Evolutionary conservation across 2,329 filamentous ascomycete genomes (phyloP).

Genomic region (Ophiostoma piceae): DNA sequence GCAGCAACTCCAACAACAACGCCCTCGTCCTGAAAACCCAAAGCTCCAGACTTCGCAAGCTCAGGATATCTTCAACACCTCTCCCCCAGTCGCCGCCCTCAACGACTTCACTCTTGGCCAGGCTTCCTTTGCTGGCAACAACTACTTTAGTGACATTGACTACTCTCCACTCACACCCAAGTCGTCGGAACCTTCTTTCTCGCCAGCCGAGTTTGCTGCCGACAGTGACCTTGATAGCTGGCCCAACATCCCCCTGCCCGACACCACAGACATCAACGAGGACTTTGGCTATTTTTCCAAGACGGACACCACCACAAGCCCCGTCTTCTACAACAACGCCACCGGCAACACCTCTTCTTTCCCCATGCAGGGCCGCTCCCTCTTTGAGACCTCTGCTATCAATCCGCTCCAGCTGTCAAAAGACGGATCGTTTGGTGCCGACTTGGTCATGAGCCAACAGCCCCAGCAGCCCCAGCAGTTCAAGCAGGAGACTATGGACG

Average conservation of each 20-base stretch:
- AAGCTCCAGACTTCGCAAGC: conserved; percentile 28
- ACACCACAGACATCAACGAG: conserved; percentile 24
- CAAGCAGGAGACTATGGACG: conserved; percentile 12
- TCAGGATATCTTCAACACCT: conserved; percentile 29
- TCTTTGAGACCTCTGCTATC: conserved; percentile 34
- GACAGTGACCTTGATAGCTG: conserved; percentile 17
- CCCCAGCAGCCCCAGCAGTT: conserved; percentile 9
- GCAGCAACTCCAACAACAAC: conserved; percentile 27
- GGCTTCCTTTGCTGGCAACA: conserved; percentile 21
- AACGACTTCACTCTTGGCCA: conserved; percentile 29
- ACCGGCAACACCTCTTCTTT: conserved; percentile 26
- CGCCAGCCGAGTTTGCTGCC: background rate
- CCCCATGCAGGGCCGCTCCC: conserved; percentile 25
- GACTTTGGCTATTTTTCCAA: conserved; percentile 34
- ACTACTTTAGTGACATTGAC: conserved; percentile 24
- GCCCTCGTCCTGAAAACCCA: conserved; percentile 20
- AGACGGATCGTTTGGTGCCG: conserved; percentile 11
- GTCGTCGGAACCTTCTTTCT: conserved; percentile 29
- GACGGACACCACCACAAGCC: conserved; percentile 33
- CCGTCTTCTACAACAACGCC: conserved; percentile 27
- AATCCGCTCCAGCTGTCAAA: conserved; percentile 35
- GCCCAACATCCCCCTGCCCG: background rate
- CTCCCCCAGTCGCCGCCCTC: conserved; percentile 30
- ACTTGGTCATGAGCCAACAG: background rate
- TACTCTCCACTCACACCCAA: conserved; percentile 31